Conservation (phyloP, 257 asterid genomes). For the Solanum paucissectum region DNA sequence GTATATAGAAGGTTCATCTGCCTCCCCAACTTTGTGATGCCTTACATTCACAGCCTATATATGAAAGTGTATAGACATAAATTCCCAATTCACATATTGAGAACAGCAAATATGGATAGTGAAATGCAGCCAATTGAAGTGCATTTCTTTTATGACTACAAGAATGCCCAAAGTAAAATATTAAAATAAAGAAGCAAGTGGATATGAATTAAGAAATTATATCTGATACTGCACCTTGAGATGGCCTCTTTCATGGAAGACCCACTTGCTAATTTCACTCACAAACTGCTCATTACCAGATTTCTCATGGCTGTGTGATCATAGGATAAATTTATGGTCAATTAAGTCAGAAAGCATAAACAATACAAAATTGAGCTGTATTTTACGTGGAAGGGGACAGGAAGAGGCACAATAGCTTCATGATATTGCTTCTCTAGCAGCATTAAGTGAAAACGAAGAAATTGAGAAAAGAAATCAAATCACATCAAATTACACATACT, state of each 20-base stretch:
- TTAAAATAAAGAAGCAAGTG: not conserved
- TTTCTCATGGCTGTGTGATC: conserved; percentile 53
- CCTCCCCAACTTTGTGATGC: conserved; percentile 68
- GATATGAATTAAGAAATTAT: not conserved
- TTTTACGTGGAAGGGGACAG: not conserved
- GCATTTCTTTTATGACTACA: not conserved
- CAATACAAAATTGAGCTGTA: not conserved
- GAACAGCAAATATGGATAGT: not conserved
- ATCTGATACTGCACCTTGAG: conserved; percentile 43
- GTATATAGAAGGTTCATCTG: conserved; percentile 64
- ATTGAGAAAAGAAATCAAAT: not conserved
- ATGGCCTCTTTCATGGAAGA: conserved; percentile 87
- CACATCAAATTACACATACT: not conserved
- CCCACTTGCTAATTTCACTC: conserved; percentile 79
- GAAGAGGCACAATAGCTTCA: not conserved
- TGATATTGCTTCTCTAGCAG: not conserved
- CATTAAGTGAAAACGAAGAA: not conserved
- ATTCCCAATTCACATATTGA: not conserved
- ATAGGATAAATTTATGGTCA: conserved; percentile 1
- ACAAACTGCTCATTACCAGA: conserved; percentile 74
- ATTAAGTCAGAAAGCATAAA: not conserved
- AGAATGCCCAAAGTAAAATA: not conserved
- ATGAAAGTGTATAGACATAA: not conserved
- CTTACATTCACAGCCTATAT: conserved; percentile 57
- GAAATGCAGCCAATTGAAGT: not conserved